Base-by-base conservation (phyloP, 306 rosid species). In the Prunus campanulata region DNA sequence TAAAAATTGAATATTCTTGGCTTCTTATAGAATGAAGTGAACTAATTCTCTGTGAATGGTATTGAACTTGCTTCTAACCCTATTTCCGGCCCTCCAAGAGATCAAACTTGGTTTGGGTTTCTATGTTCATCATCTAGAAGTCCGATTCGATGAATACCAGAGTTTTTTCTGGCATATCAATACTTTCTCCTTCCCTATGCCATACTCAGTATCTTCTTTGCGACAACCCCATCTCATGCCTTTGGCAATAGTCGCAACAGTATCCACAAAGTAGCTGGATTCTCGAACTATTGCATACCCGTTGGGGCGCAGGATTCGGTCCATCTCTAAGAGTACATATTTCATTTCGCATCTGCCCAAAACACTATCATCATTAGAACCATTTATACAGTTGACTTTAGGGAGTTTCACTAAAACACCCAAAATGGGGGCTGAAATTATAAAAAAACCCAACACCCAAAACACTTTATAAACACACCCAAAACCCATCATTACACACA, bases 241-340 rank as follows among this genome's bases (percentile, higher is more conserved):
- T 76, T 91, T 85, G 14, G 90, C 93, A 55, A 91, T 73, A 8
- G 88, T 65, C 2, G 93, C 86, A 46, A 96, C 71, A 46, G 96
- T 94, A 63, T 96, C 99, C 52, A 76, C 93, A 13, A 86, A 96
- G 81, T 91, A 93, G 78, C 80, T 85, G 1, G 97, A 86, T 81
- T 96, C 99, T 47, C 99, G 83, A 55, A 96, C 84, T 64, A 96
- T 82, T 19, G 86, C 93, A 20, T 88, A 82, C 42, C 98, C 98
- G 2, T 66, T 82, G 2, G 99, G 98, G 30, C 99, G 83, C 30
- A 96, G 78, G 64, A 96, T 87, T 61, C 99, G 77, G 87, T 96
- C 99, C 99, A 96, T 96, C 86, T 96, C 99, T 81, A 96, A 69
- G 74, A 96, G 82, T 83, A 93, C 90, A 65, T 74, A 85, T 86